Evolutionary conservation across 257 asterid genomes (phyloP).

Genomic region (Rauvolfia tetraphylla): DNA sequence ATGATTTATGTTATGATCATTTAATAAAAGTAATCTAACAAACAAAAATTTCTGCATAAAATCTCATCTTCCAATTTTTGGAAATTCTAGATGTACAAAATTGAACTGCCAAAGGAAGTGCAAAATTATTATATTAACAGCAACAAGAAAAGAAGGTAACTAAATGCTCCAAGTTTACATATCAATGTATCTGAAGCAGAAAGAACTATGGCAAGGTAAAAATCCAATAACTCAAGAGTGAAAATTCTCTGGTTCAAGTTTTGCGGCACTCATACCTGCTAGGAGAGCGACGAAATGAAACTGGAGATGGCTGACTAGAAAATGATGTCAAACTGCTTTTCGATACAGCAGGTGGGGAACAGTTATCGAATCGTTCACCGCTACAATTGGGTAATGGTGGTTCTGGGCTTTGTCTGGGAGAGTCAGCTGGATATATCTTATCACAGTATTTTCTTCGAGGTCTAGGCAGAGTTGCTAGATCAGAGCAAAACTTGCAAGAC

Average conservation of each 20-base stretch:
- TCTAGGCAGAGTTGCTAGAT: conserved; percentile 31
- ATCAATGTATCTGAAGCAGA: neutral
- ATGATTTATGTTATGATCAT: neutral
- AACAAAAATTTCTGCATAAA: neutral
- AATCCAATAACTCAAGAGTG: neutral
- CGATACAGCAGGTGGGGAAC: conserved; percentile 46
- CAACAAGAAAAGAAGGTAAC: neutral
- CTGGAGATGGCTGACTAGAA: conserved; percentile 45
- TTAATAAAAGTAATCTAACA: neutral
- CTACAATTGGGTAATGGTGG: conserved; percentile 75
- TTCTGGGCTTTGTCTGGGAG: conserved; percentile 71
- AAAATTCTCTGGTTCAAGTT: neutral
- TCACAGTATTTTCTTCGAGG: conserved; percentile 46
- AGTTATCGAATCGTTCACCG: conserved; percentile 55
- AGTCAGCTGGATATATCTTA: conserved; percentile 74
- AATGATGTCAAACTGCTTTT: conserved; percentile 43
- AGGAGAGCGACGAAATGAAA: conserved; percentile 47
- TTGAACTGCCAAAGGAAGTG: neutral
- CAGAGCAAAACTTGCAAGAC: conserved; percentile 57
- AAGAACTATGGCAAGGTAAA: neutral
- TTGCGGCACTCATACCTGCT: conserved; percentile 44
- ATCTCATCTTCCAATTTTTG: neutral
- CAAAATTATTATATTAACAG: neutral
- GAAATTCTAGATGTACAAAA: neutral
- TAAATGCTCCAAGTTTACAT: neutral